Conservation (phyloP, 345 rosid species). For the Passiflora organensis region DNA sequence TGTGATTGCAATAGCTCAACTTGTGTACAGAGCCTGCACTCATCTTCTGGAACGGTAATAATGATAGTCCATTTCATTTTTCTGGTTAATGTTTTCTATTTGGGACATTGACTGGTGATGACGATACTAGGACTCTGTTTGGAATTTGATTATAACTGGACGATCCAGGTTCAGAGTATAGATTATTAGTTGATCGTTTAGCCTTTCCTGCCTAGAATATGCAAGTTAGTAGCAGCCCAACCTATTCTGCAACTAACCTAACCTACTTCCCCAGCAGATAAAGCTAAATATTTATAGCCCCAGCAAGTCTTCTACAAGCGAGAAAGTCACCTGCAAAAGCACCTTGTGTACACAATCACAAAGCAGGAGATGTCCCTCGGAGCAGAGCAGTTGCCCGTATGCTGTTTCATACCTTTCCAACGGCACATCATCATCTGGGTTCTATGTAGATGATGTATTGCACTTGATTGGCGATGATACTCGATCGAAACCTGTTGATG, state of each 20-base stretch:
- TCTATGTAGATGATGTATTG: conserved; percentile 60
- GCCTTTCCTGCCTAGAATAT: too few species aligned
- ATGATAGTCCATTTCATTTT: too few species aligned
- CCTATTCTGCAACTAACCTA: too few species aligned
- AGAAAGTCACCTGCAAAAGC: conserved; percentile 57
- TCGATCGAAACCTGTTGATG: conserved; percentile 33
- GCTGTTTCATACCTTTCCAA: conserved; percentile 60
- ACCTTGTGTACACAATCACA: conserved; percentile 40
- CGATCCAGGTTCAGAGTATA: too few species aligned
- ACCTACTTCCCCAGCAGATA: too few species aligned
- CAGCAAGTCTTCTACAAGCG: conserved; percentile 58
- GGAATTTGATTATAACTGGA: too few species aligned
- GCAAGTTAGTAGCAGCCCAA: too few species aligned
- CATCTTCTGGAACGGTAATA: conserved; percentile 21
- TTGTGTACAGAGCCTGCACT: conserved; percentile 42
- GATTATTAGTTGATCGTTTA: too few species aligned
- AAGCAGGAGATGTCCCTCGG: conserved; percentile 38
- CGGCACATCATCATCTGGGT: conserved; percentile 64
- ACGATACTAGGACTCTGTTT: too few species aligned
- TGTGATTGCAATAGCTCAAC: conserved; percentile 58
- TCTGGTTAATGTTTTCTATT: too few species aligned
- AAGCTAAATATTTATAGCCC: conserved; percentile 67
- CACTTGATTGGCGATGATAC: conserved; percentile 47
- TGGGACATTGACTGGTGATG: too few species aligned
- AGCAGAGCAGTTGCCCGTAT: conserved; percentile 54